These are phyloP conservation scores for Recurvomyces mirabilis DNA, from an alignment of 495 filamentous ascomycete genomes.

Conservation along the genomic window DNA sequence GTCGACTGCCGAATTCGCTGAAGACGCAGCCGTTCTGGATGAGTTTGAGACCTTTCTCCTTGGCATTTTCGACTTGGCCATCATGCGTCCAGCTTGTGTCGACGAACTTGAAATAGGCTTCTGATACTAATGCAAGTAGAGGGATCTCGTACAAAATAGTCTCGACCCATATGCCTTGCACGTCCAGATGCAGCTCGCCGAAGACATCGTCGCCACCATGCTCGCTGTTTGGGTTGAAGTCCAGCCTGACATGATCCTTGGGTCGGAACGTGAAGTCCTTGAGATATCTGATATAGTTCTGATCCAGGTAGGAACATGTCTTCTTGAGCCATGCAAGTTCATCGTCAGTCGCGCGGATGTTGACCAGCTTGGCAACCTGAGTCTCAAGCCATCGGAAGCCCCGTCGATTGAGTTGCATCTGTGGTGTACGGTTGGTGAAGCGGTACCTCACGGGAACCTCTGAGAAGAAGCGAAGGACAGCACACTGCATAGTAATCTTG, in stretches of 20 bases:
- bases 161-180: constrained; percentile 79
- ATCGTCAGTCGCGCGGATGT: constrained; percentile 62
- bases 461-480: constrained; percentile 79
- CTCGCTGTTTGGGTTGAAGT: constrained; percentile 55
- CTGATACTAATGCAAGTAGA: constrained; percentile 77
- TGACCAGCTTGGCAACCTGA: constrained; percentile 70
- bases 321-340: constrained; percentile 68
- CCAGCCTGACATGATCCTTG: constrained; percentile 60
- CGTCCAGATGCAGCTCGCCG: constrained; percentile 61
- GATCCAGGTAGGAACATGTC: constrained; percentile 70
- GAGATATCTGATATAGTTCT: constrained; percentile 68
- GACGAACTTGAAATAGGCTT: constrained; percentile 94
- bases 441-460: constrained; percentile 76
- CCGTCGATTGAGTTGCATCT: constrained; percentile 75
- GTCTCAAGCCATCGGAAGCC: constrained; percentile 77
- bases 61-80: constrained; percentile 74
- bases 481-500: constrained; percentile 98
- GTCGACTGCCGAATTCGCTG: constrained; percentile 85
- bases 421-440: constrained; percentile 88
- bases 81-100: constrained; percentile 80
- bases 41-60: constrained; percentile 61
- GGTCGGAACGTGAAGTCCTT: constrained; percentile 70
- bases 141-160: constrained; percentile 98
- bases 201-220: constrained; percentile 55
- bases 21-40: constrained; percentile 74